Conservation (phyloP, 2,329 filamentous ascomycete genomes). For the Colletotrichum zoysiae region DNA sequence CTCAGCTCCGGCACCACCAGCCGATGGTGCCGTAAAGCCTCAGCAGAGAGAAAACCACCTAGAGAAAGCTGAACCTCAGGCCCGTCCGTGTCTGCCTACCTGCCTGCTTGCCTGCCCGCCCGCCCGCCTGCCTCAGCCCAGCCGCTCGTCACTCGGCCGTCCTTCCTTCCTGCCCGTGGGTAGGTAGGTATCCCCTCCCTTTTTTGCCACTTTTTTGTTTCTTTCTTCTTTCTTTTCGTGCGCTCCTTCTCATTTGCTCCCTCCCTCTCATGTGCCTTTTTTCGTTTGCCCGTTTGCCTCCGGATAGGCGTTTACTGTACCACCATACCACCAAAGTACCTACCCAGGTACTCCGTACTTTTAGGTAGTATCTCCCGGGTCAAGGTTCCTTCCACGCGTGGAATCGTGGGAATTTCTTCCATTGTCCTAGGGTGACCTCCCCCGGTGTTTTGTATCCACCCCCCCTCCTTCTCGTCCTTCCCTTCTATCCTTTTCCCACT, state of each 20-base stretch:
- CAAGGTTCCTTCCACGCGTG: conserved; percentile 1
- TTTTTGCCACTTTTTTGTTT: not conserved
- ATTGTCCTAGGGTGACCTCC: not conserved
- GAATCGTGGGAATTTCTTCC: not conserved
- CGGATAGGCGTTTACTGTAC: not conserved
- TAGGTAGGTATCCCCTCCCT: not conserved
- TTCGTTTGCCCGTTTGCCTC: no score
- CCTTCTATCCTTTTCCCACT: not conserved
- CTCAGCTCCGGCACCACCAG: conserved; percentile 42
- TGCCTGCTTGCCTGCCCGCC: not conserved
- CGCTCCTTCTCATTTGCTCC: not conserved
- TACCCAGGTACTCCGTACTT: not conserved
- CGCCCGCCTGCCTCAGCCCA: not conserved
- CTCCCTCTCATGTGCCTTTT: not conserved
- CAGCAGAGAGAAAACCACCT: not conserved
- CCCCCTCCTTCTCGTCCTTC: not conserved
- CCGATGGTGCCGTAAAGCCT: conserved; percentile 41
- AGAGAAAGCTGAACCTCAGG: conserved; percentile 19
- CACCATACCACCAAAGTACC: not conserved
- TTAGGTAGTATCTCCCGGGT: not conserved
- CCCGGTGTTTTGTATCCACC: not conserved
- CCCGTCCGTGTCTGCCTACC: conserved; percentile 11
- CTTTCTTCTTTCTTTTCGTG: not conserved
- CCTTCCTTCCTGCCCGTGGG: conserved; percentile 2
- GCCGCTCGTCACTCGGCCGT: conserved; percentile 6